Base-by-base conservation (phyloP, 345 rosid species). In the Linum trigynum region DNA sequence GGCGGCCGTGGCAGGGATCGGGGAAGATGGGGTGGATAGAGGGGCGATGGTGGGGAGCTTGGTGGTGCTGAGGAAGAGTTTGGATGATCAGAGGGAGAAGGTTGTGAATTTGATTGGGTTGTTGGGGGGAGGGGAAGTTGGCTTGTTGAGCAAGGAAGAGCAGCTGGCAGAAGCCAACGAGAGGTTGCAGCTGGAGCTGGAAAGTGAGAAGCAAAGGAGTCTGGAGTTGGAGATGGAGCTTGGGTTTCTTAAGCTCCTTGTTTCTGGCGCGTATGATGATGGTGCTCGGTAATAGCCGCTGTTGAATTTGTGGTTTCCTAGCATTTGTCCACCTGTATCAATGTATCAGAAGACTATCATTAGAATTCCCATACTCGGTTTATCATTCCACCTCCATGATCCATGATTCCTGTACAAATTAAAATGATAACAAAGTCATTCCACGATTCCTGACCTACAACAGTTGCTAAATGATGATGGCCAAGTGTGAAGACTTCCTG, bases 111-210 rank as follows among this genome's bases (percentile, higher is more conserved):
- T 86, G 72, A 85, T 90, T 5, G 76, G 72, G 7, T 23, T 79
- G 48, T 67, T 85, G 43, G 91, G 92, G 35, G 92, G 80, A 38
- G 87, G 81, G 65, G 89, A 90, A 38, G 92, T 78, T 38, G 87
- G 81, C 65, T 72, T 55, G 48, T 65, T 50, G 7, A 80, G 78
- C 71, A 9, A 37, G 38, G 95, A 89, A 73, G 86, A 82, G 35
- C 81, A 78, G 69, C 39, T 79, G 75, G 51, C 68, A 63, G 77
- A 77, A 66, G 50, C 55, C 66, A 76, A 71, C 55, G 89, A 85
- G 72, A 82, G 64, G 68, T 70, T 84, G 23, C 81, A 72, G 67
- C 37, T 71, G 72, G 92, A 85, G 60, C 53, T 92, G 59, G 84
- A 84, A 70, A 67, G n/a, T 17, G 84, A 82, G 78, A 82, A 61